Evolutionary conservation across 192 early-diverging fungal species (phyloP), one percentile per base, ranked within the genome.

Genomic region (Entrophospora sp.): DNA sequence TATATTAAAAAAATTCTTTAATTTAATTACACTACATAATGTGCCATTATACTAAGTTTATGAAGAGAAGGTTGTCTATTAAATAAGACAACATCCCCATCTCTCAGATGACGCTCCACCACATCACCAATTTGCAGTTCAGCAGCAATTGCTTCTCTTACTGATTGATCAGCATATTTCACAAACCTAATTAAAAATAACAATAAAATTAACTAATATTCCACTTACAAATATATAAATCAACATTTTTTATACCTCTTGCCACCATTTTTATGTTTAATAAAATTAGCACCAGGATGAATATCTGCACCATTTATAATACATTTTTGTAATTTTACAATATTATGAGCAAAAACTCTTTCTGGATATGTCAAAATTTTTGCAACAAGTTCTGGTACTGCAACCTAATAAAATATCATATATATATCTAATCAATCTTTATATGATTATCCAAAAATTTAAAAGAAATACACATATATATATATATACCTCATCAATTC

Each of bases 31-130:
- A 80, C 78, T 34, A 82, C 93, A 75, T 87, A 91, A 74, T 98
- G 96, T 1, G 96, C 90, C 95, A 99, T 96, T 67, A 98, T 98
- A 73, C 84, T 87, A 56, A 97, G 83, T 63, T 93, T 90, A 79
- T 99, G 97, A 66, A 99, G 81, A 10, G 94, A 96, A 27, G 97
- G 97, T 78, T 98, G 97, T 56, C 97, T 89, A 75, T 98, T 99
- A 76, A 99, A 99, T 43, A 99, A 77, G 24, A 99, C 93, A 20
- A 98, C 87, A 73, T 98, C 97, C 44, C 87, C 91, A 72, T 96
- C 92, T 52, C 79, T 74, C 57, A 99, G 69, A 73, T 99, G 97
- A n/a, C 97, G 81, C 64, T 97, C 94, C 4, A 98, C 97, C 30
- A 92, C 61, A 77, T 98, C 96, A 63, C 97, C 97, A 40, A 90